These are phyloP conservation scores for Aegilops umbellulata DNA, from an alignment of 176 grass and related monocot genomes.

Conservation along the genomic window DNA sequence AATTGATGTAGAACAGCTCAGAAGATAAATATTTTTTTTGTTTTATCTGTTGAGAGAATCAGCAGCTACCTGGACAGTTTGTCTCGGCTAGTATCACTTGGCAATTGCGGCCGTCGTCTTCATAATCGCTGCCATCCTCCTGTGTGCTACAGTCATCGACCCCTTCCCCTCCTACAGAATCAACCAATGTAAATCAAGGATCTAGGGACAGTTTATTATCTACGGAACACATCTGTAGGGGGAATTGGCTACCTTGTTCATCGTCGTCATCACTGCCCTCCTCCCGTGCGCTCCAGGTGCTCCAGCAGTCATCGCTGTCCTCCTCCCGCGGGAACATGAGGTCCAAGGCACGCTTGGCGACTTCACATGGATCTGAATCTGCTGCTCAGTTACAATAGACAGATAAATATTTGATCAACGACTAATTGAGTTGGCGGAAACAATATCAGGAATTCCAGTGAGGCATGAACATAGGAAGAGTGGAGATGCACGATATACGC, in stretches of 20 bases:
- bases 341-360: not conserved
- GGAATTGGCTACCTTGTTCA: not conserved
- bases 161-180: not conserved
- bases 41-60: not conserved
- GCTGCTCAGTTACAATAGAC: not conserved
- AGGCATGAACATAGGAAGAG: not conserved
- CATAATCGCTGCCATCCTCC: not conserved
- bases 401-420: not conserved
- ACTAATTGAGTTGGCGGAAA: not conserved
- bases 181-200: not conserved
- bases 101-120: not conserved
- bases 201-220: no score
- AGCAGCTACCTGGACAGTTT: slow-evolving; percentile 10
- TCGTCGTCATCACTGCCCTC: not conserved
- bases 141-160: not conserved
- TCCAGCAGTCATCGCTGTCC: not conserved
- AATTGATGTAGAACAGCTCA: not conserved
- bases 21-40: not conserved
- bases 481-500: not conserved
- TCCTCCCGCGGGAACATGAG: not conserved
- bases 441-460: not conserved
- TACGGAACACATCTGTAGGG: not conserved
- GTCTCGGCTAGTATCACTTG: not conserved
- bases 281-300: not conserved
- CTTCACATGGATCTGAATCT: not conserved